Evolutionary conservation across 2,329 filamentous ascomycete genomes (phyloP), one percentile per base, ranked within the genome.

Genomic region (Myrmaecium sp.): DNA sequence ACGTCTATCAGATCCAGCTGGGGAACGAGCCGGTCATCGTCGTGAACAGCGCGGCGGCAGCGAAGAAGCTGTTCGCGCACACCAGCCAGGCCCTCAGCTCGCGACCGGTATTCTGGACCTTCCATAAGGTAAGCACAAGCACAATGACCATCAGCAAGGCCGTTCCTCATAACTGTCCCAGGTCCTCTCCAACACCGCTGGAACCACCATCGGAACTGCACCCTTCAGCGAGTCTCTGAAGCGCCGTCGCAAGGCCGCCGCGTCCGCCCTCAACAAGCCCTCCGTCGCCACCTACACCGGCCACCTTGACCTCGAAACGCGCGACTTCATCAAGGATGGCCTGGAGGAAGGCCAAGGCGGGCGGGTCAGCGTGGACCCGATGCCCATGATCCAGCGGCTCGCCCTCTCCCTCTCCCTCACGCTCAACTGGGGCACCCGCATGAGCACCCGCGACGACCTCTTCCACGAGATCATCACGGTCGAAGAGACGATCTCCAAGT

Each of bases 341-440:
- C 55, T 66, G 30, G 55, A 59, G 12, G 66, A 72, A 33, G 71
- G 72, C 3, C 50, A 62, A 5, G 57, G 54, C 2, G 72, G 72
- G 1, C 47, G 49, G 1, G 50, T 50, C 2, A 56, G 66, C 0
- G 61, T 75, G 0, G 67, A 77, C 30, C 69, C 71, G 0, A 69
- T 74, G 66, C 67, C 70, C 1, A 70, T 74, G 63, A 74, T 76
- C 23, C 71, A 75, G 38, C 63, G 71, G 0, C 55, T 76, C 0
- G 66, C 61, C 8, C 48, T 76, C 3, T 71, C 64, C n/a, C 53
- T 76, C 3, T 62, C 68, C 0, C 44, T 76, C 14, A 76, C 71
- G 0, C 50, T 76, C 10, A 76, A 76, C 41, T 77, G 69, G 69
- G 73, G 72, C 0, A 62, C 64, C 0, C 60, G 72, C 0, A 62